Evolutionary conservation across 176 grass and related monocot species (phyloP), one percentile per base, ranked within the genome.

Genomic region (Canna indica): DNA sequence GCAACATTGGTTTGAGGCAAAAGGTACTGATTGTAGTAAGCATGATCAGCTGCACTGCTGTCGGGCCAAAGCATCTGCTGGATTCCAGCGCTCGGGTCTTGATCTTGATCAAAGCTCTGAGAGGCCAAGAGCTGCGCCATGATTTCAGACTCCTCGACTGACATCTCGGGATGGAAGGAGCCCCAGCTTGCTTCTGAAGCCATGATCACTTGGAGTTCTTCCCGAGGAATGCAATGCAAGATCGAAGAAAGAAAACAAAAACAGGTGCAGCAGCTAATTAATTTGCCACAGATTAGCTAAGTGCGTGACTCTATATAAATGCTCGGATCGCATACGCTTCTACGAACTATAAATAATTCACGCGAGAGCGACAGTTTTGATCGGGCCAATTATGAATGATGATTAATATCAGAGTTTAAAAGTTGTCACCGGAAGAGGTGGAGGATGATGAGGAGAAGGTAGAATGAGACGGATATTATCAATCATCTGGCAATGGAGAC

Each of bases 161-260:
- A 73, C 30, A 41, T 84, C 7, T 45, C 44, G 52, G 78, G 6
- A 38, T 42, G 64, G 18, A 84, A 81, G 20, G 74, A 66, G 56
- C 62, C 81, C 83, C 79, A 85, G n/a, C 56, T 75, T 4, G 58
- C 80, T 45, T 83, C 82, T 27, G 74, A 47, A 18, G 73, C 72
- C 73, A 81, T 44, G 4, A 77, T 69, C 82, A n/a, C 79, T 66
- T 64, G 74, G 79, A 73, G 69, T 81, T 90, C 87, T 84, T 90
- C 90, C 12, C 0, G 24, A 25, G 10, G 7, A 24, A 59, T 10
- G 26, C 24, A 4, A 26, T 59, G 71, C n/a, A 14, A 60, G 44
- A 15, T 46, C 38, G 45, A 76, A 74, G 61, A 74, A 38, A 57
- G 66, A 28, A 63, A 76, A 56, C 27, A 78, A 60, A 24, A n/a